phyloP scores from a whole-genome alignment of 2,329 filamentous ascomycete genomes.

The Sarocladiaceae sp. region DNA sequence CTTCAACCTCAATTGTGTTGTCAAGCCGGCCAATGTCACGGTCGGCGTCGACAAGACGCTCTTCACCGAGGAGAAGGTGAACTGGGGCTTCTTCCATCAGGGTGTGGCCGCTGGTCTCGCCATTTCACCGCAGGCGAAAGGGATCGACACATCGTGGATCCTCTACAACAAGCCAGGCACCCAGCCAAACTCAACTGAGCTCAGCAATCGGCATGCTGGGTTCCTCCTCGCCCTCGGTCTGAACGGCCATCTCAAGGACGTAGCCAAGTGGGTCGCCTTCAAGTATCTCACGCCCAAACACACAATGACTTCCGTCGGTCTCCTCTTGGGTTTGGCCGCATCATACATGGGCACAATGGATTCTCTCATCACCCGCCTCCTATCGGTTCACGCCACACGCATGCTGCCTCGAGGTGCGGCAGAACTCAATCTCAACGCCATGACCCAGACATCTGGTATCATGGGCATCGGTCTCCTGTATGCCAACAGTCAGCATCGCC shows the following conservation, averaged over 20 bases:
- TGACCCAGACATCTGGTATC: constrained; percentile 92
- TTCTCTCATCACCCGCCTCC: constrained; percentile 82
- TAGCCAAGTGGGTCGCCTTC: constrained; percentile 98
- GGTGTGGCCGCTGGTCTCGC: constrained; percentile 89
- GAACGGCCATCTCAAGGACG: constrained; percentile 88
- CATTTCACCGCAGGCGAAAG: constrained; percentile 83
- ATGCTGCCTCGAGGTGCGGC: constrained; percentile 91
- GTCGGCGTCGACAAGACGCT: constrained; percentile 85
- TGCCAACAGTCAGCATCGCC: constrained; percentile 89
- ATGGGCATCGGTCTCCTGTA: constrained; percentile 97
- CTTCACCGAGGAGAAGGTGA: constrained; percentile 94
- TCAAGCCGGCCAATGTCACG: constrained; percentile 87
- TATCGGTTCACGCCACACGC: constrained; percentile 93
- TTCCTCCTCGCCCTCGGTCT: constrained; percentile 87
- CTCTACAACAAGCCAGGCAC: constrained; percentile 88
- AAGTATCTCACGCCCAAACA: constrained; percentile 99
- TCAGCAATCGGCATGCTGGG: constrained; percentile 94
- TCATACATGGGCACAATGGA: constrained; percentile 98
- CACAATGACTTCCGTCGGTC: constrained; percentile 96
- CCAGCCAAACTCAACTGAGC: constrained; percentile 41
- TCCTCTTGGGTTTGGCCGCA: constrained; percentile 87
- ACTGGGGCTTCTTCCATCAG: constrained; percentile 98
- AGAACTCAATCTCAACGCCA: constrained; percentile 86
- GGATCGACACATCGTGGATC: constrained; percentile 98
- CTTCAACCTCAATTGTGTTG: constrained; percentile 86